These are phyloP conservation scores for Blastocystis sp. DNA, from an alignment of 352 stramenopile genomes.

Conservation along the genomic window DNA sequence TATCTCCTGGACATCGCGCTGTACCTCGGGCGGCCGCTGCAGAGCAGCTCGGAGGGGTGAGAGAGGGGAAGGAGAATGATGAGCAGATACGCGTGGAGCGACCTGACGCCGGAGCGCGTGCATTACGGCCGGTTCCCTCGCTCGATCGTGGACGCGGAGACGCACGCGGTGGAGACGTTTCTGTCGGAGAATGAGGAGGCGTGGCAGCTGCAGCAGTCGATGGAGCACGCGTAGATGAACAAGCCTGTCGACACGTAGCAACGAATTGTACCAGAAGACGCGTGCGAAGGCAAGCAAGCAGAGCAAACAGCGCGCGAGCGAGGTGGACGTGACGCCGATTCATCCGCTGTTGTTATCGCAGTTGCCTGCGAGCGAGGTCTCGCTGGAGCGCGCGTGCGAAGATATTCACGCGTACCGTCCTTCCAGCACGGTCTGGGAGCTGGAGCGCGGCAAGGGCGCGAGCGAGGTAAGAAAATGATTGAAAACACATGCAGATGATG, in stretches of 20 bases:
- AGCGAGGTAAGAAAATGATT: background rate
- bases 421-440: slow-evolving; percentile 57
- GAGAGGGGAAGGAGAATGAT: slow-evolving; percentile 54
- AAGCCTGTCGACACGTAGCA: slow-evolving; percentile 58
- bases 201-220: slow-evolving; percentile 74
- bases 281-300: slow-evolving; percentile 83
- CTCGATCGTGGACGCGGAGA: slow-evolving; percentile 81
- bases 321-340: slow-evolving; percentile 75
- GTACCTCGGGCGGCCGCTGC: slow-evolving; percentile 76
- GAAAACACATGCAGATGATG: slow-evolving; percentile 69
- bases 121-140: slow-evolving; percentile 94
- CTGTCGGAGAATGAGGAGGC: slow-evolving; percentile 71
- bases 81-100: slow-evolving; percentile 72
- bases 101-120: slow-evolving; percentile 86
- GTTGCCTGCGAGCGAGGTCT: background rate
- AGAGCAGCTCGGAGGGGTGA: slow-evolving; percentile 63
- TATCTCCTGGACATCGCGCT: slow-evolving; percentile 95
- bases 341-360: slow-evolving; percentile 74
- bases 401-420: slow-evolving; percentile 58
- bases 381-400: background rate
- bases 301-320: slow-evolving; percentile 84
- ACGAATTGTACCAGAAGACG: slow-evolving; percentile 91
- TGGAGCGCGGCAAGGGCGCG: slow-evolving; percentile 55
- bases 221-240: slow-evolving; percentile 71
- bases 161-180: slow-evolving; percentile 80